These are phyloP conservation scores for Chlorella sp. DNA, from an alignment of 139 green algal genomes.

Conservation along the genomic window DNA sequence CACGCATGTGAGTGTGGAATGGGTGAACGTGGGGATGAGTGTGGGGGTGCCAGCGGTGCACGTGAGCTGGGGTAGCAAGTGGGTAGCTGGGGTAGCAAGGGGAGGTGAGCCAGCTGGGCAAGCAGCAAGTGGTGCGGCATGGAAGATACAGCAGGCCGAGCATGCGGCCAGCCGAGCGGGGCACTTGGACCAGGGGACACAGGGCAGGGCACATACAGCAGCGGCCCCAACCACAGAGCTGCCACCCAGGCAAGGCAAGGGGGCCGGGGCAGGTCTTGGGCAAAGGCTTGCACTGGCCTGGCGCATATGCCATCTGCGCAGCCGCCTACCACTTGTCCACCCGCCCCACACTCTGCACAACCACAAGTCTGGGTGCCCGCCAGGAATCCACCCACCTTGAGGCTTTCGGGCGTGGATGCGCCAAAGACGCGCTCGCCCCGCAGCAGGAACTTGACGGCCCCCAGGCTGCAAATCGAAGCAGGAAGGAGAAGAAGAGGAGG, in stretches of 20 bases:
- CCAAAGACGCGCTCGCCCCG: constrained; percentile 30
- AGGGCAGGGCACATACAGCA: too few relatives aligned
- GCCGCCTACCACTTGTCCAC: too few relatives aligned
- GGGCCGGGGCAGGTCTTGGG: too few relatives aligned
- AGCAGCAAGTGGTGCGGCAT: background rate
- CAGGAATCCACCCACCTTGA: background rate
- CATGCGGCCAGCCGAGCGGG: too few relatives aligned
- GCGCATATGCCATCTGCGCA: too few relatives aligned
- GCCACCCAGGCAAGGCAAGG: background rate
- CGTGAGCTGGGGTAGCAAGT: background rate
- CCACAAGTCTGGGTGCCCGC: too few relatives aligned
- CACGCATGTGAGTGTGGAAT: background rate
- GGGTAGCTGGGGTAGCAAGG: too few relatives aligned
- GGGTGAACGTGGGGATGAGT: background rate
- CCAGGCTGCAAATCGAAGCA: background rate
- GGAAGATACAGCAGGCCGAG: background rate
- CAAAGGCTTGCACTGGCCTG: too few relatives aligned
- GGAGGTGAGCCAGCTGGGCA: background rate
- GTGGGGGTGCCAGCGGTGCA: background rate
- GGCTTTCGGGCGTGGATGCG: background rate
- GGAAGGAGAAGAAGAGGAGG: too few relatives aligned
- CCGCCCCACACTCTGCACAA: too few relatives aligned
- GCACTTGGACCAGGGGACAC: too few relatives aligned
- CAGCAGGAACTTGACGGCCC: constrained; percentile 32
- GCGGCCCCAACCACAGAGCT: too few relatives aligned